Evolutionary conservation across 805 yeast species (phyloP), one percentile per base, ranked within the genome.

Genomic region (Candida insectalens): DNA sequence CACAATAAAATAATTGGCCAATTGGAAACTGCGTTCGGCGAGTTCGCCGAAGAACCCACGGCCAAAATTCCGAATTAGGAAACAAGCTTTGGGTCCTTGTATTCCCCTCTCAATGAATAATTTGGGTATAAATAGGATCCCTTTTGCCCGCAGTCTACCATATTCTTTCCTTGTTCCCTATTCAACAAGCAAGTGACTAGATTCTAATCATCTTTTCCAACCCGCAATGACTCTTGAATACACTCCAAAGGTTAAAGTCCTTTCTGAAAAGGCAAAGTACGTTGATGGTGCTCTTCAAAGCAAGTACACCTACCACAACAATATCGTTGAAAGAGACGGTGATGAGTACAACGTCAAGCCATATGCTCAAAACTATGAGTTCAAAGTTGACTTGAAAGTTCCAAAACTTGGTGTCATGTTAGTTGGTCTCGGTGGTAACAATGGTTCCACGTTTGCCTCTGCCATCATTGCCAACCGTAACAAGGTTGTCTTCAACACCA

Each of bases 371-470:
- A 80, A 84, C 44, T 84, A 84, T 53, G 79, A 85, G 53, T 89
- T 88, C 69, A 83, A 84, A 59, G 78, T 83, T 33, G 94, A 85
- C 47, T 69, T 83, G 54, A 69, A 67, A 37, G 74, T 78, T 29
- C 95, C 95, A 47, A 85, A 80, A 59, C 71, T 85, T 32, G 97
- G 97, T 48, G 66, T 88, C 42, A 61, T 88, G 75, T 69, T 89
- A 42, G 96, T 88, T 23, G 97, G 97, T 47, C 69, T 88, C 45
- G 96, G 96, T 48, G 97, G 97, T 60, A 88, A 88, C 69, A 88
- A 88, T 54, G 97, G 96, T 59, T 71, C 96, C 38, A 88, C 97
- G 10, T 69, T 89, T 44, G 74, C 87, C 35, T 87, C 89, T 29
- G 79, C 96, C 7, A 68, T 78, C 33, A 71, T 82, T 44, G 95